These are phyloP conservation scores for Ophiocordyceps camponoti-saundersi DNA, from an alignment of 2,329 filamentous ascomycete species.

Conservation along the genomic window DNA sequence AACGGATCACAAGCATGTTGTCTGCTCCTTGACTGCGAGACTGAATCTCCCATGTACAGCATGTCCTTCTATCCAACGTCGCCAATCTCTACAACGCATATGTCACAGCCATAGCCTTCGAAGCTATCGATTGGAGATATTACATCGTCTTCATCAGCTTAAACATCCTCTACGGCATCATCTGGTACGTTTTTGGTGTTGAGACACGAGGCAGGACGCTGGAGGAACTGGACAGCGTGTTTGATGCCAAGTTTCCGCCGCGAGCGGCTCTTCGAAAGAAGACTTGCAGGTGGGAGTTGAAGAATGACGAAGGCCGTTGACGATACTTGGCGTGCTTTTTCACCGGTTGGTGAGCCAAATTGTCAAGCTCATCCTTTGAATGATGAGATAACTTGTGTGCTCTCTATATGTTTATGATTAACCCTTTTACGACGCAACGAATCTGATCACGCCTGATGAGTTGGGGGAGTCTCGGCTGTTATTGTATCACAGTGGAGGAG, in stretches of 20 bases:
- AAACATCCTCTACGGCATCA: conserved; percentile 10
- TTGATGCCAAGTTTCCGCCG: conserved; percentile 17
- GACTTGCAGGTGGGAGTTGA: not conserved
- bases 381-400: too few species aligned
- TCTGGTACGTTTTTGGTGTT: conserved; percentile 14
- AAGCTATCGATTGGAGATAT: conserved; percentile 13
- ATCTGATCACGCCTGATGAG: too few species aligned
- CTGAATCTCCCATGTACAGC: conserved; percentile 2
- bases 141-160: conserved; percentile 15
- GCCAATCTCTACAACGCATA: conserved; percentile 16
- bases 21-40: conserved; percentile 1
- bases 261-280: conserved; percentile 18
- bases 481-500: too few species aligned
- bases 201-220: conserved; percentile 17
- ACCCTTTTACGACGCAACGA: too few species aligned
- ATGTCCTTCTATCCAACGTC: conserved; percentile 12
- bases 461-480: too few species aligned
- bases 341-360: too few species aligned
- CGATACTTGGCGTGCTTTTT: too few species aligned
- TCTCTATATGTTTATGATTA: too few species aligned
- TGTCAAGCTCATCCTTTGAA: too few species aligned
- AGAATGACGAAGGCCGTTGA: not conserved
- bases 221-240: conserved; percentile 27
- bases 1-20: not conserved
- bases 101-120: conserved; percentile 13